Evolutionary conservation across 2,329 filamentous ascomycete genomes (phyloP).

Genomic region (Claviceps arundinis): DNA sequence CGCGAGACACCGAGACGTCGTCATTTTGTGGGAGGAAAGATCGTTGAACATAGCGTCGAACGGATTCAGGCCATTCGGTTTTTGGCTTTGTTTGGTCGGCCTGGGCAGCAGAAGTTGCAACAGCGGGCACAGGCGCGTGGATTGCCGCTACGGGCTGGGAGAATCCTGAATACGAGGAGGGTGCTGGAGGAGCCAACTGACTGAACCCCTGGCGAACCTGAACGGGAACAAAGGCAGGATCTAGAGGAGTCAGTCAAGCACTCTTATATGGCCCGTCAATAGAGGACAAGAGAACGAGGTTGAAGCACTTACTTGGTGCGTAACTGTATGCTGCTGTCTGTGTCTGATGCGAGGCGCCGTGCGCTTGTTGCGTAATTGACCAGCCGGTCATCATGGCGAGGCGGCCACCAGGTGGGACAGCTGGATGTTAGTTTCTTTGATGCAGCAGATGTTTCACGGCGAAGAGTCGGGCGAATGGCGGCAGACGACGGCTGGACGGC

Average conservation of each 20-base stretch:
- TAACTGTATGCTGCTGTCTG: slow-evolving; percentile 24
- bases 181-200: slow-evolving; percentile 27
- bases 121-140: slow-evolving; percentile 17
- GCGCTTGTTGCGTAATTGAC: slow-evolving; percentile 24
- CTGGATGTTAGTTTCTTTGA: slow-evolving; percentile 6
- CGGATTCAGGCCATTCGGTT: slow-evolving; percentile 68
- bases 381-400: slow-evolving; percentile 24
- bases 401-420: neutral
- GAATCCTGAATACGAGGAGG: slow-evolving; percentile 19
- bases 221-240: slow-evolving; percentile 47
- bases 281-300: neutral
- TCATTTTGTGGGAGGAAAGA: slow-evolving; percentile 69
- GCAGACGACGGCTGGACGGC: neutral
- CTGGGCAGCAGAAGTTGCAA: slow-evolving; percentile 14
- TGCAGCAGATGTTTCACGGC: neutral
- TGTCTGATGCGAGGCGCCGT: slow-evolving; percentile 27
- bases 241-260: slow-evolving; percentile 17
- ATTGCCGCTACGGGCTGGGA: slow-evolving; percentile 14
- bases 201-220: slow-evolving; percentile 48
- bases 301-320: slow-evolving; percentile 21
- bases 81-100: slow-evolving; percentile 36
- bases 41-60: slow-evolving; percentile 78
- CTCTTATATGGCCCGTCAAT: neutral
- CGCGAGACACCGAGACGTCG: slow-evolving; percentile 44
- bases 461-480: neutral